These are phyloP conservation scores for Sphagnum tenellum DNA, from an alignment of 225 moss, liverwort and hornwort genomes.

Conservation along the genomic window DNA sequence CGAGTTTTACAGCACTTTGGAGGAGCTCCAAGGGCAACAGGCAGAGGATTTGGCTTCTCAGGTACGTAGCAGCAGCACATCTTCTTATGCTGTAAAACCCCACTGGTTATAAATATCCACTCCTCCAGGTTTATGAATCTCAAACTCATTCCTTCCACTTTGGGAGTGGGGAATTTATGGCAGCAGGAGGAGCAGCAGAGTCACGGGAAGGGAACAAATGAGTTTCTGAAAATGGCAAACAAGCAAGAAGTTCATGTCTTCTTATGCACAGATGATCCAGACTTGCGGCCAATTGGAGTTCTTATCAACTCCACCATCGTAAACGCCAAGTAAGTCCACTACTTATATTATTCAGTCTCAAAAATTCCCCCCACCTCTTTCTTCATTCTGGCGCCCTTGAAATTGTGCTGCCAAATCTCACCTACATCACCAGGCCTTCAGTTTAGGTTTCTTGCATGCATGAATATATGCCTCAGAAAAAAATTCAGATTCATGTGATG, in stretches of 20 bases:
- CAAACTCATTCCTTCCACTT: neutral
- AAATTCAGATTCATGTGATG: conserved; percentile 1
- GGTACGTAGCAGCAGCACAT: neutral
- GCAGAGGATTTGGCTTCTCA: conserved; percentile 28
- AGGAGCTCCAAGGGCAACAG: conserved; percentile 39
- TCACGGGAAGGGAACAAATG: conserved; percentile 32
- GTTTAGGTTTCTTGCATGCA: neutral
- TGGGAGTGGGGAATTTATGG: neutral
- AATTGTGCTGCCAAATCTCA: neutral
- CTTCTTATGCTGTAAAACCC: neutral
- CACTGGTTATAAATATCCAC: too few species aligned
- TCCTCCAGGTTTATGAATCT: too few species aligned
- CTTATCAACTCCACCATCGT: conserved; percentile 75
- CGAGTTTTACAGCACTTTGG: conserved; percentile 29
- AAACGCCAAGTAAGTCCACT: conserved; percentile 44
- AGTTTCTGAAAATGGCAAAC: conserved; percentile 28
- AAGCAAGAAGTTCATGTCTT: conserved; percentile 50
- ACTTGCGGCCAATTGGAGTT: conserved; percentile 73
- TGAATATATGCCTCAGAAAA: neutral
- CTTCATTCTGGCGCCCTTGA: too few species aligned
- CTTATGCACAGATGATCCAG: conserved; percentile 56
- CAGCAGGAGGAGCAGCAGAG: conserved; percentile 30
- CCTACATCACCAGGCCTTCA: neutral
- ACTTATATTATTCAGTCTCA: too few species aligned
- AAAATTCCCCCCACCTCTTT: neutral